A percentile compares a stretch with the other conserved stretches of the same genome.
These are phyloP conservation scores for Colletotrichum endophyticum DNA, from an alignment of 2,329 filamentous ascomycete species.

Conservation along the genomic window DNA sequence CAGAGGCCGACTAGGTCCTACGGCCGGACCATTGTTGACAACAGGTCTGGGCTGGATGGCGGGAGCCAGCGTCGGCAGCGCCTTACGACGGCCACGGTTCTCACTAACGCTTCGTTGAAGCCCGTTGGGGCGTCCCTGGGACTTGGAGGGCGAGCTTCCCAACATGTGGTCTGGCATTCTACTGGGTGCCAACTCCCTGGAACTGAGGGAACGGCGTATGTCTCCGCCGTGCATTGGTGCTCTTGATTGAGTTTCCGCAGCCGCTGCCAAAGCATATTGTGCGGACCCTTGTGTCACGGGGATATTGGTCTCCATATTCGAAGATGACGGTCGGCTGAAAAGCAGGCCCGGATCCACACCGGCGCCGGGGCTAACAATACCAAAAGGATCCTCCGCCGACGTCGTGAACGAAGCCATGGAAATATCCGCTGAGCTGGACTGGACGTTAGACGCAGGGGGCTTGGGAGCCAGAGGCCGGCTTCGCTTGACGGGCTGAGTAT, in stretches of 20 bases:
- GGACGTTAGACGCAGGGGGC: conserved; percentile 38
- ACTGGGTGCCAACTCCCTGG: conserved; percentile 45
- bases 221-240: conserved; percentile 33
- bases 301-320: conserved; percentile 45
- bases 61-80: conserved; percentile 54
- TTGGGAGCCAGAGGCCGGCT: conserved; percentile 57
- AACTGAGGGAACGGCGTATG: conserved; percentile 50
- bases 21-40: conserved; percentile 31
- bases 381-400: conserved; percentile 56
- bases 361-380: conserved; percentile 47
- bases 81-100: conserved; percentile 51
- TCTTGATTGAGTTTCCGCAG: conserved; percentile 19
- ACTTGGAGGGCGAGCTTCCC: conserved; percentile 58
- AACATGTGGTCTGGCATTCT: conserved; percentile 46
- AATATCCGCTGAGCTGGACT: conserved; percentile 5
- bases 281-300: conserved; percentile 23
- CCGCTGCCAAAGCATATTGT: conserved; percentile 18
- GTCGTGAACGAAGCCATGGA: conserved; percentile 47
- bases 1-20: conserved; percentile 37
- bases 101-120: conserved; percentile 62
- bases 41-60: conserved; percentile 42
- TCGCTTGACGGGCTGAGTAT: conserved; percentile 39
- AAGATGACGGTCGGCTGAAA: conserved; percentile 57
- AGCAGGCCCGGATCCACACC: conserved; percentile 66
- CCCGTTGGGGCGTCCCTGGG: conserved; percentile 46